Evolutionary conservation across 2,329 filamentous ascomycete genomes (phyloP).

Genomic region (Cercospora canescens): DNA sequence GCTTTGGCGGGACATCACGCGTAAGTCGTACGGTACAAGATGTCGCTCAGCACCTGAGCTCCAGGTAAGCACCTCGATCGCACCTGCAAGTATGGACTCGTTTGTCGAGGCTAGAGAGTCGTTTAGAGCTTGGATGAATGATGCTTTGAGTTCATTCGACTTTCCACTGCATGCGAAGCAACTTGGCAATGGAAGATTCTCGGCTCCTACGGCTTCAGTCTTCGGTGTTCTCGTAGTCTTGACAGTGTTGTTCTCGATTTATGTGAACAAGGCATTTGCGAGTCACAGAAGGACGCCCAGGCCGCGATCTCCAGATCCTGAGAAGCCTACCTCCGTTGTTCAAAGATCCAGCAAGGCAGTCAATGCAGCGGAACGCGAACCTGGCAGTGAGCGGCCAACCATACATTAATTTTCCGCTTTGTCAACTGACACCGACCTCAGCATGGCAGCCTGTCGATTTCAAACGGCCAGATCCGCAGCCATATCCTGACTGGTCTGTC

Average conservation of each 20-base stretch:
- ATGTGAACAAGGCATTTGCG: not conserved
- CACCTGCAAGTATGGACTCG: not conserved
- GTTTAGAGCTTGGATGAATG: not conserved
- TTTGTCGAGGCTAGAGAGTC: not conserved
- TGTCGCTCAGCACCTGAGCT: not conserved
- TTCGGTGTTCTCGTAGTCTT: not conserved
- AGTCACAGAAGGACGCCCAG: conserved; percentile 5
- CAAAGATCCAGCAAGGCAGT: conserved; percentile 27
- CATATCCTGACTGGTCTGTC: conserved; percentile 70
- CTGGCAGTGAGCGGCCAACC: conserved; percentile 45
- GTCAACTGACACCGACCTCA: conserved; percentile 25
- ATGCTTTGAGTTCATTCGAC: not conserved
- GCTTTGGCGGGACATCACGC: not conserved
- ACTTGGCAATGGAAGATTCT: not conserved
- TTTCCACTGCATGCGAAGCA: not conserved
- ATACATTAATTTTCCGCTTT: not conserved
- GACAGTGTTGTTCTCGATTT: not conserved
- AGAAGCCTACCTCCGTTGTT: conserved; percentile 41
- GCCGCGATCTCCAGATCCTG: conserved; percentile 43
- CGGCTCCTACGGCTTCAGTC: not conserved
- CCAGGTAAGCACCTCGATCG: not conserved
- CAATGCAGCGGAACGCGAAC: conserved; percentile 41
- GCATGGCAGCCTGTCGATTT: conserved; percentile 62
- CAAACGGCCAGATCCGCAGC: conserved; percentile 58
- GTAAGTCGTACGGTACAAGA: not conserved